Base-by-base conservation (phyloP, 345 rosid genomes). In the Cardiospermum halicacabum region DNA sequence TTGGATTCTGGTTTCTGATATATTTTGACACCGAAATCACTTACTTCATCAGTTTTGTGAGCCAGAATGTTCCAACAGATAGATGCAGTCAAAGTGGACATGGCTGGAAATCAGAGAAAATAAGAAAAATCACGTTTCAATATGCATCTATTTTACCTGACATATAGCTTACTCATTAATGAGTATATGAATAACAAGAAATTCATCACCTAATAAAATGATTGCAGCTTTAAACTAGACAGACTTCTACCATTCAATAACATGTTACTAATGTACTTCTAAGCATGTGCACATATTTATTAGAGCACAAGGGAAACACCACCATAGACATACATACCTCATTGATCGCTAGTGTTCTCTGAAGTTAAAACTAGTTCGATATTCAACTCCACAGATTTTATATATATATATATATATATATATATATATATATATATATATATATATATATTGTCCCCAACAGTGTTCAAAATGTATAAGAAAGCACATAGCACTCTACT, bases 1-100 rank as follows among this genome's bases (percentile, higher is more conserved):
- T 88, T 90, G 48, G 96, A 80, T 19, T 88, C 94, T 0, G 98
- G 97, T 82, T 93, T 93, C 78, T 93, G 98, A 73, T 93, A 93
- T 73, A 93, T 80, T 66, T 80, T 86, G 57, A 89, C 89, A 66
- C 88, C 97, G 82, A 90, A 82, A 62, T 93, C 98, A 66, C 94
- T 85, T 34, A 78, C 82, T 51, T 93, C 98, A 51, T 93, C 98
- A 62, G 90, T 83, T 85, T 84, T 93, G 72, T 90, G 96, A 31
- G 96, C 97, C 72, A 90, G 78, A 62, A 93, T 81, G 65, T 93
- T 93, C 97, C 98, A 93, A 75, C 97, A 88, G 76, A 90, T 74
- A 37, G 97, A 88, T 43, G 98, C 88, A 22, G 83, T 84, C 75
- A 93, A 78, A 30, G 77, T 51, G 58, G 76, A 80, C 98, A 90